phyloP scores from a whole-genome alignment of 2,329 filamentous ascomycete species.

The Microsporum canis region DNA sequence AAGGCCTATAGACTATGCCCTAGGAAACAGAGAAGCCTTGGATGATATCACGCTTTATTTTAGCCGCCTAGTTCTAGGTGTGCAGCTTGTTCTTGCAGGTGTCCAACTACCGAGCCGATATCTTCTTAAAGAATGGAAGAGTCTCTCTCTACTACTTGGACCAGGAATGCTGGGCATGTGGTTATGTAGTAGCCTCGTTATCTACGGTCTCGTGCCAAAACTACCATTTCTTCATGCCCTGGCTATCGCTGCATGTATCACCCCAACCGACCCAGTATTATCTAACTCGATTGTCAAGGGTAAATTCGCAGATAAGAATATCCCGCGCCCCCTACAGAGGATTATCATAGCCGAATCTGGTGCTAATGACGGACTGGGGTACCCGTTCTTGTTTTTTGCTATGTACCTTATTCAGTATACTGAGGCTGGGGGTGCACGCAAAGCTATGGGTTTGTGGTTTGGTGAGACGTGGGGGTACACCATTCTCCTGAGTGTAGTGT shows the following conservation, averaged over 20 bases:
- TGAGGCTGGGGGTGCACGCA: slow-evolving; percentile 43
- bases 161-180: slow-evolving; percentile 83
- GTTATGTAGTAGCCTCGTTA: slow-evolving; percentile 63
- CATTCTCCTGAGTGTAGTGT: slow-evolving; percentile 65
- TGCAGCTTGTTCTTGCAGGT: slow-evolving; percentile 80
- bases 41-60: slow-evolving; percentile 71
- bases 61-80: slow-evolving; percentile 72
- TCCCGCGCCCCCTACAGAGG: slow-evolving; percentile 68
- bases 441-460: slow-evolving; percentile 71
- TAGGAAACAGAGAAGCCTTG: slow-evolving; percentile 46
- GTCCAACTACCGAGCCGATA: slow-evolving; percentile 80
- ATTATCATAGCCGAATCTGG: slow-evolving; percentile 75
- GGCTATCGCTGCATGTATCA: slow-evolving; percentile 74
- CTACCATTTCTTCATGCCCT: slow-evolving; percentile 67
- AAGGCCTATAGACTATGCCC: slow-evolving; percentile 62
- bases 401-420: slow-evolving; percentile 72
- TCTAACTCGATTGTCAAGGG: slow-evolving; percentile 88
- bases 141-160: slow-evolving; percentile 61
- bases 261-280: slow-evolving; percentile 78
- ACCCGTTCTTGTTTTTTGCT: slow-evolving; percentile 77
- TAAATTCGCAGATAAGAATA: slow-evolving; percentile 83
- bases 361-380: slow-evolving; percentile 79
- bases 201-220: slow-evolving; percentile 64
- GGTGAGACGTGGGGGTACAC: slow-evolving; percentile 76
- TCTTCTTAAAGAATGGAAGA: slow-evolving; percentile 64